Percentiles rank a stretch among this genome's conserved stretches.
Evolutionary conservation across 345 rosid species (phyloP).

Genomic region (Linum tenue): DNA sequence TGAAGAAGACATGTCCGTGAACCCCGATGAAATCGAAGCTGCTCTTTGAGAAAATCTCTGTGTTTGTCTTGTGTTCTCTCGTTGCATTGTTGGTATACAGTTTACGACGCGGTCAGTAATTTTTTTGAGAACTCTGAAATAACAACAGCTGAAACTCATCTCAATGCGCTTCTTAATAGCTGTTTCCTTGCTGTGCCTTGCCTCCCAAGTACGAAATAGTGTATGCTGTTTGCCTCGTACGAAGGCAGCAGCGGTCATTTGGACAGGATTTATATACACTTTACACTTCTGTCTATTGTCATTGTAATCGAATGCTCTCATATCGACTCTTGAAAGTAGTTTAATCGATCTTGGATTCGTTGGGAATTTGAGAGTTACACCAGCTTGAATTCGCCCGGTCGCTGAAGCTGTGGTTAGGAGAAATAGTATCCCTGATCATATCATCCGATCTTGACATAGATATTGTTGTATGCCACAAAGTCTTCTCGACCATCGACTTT

Average conservation of each 20-base stretch:
- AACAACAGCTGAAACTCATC: conserved; percentile 14
- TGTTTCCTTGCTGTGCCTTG: background rate
- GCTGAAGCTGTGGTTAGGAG: too few species aligned
- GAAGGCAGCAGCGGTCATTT: background rate
- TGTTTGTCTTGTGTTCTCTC: background rate
- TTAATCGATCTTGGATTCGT: too few species aligned
- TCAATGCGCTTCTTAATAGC: conserved; percentile 7
- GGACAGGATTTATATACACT: background rate
- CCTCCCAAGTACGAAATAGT: too few species aligned
- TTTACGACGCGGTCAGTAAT: background rate
- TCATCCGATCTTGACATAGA: conserved; percentile 9
- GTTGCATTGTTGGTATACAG: conserved; percentile 4
- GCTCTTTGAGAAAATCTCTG: conserved; percentile 23
- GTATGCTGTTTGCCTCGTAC: background rate
- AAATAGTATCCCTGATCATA: too few species aligned
- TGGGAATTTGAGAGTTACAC: too few species aligned
- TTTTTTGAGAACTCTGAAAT: conserved; percentile 11
- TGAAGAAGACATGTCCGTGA: conserved; percentile 35
- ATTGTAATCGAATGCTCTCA: too few species aligned
- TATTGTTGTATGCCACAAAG: conserved; percentile 4
- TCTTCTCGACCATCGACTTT: conserved; percentile 10
- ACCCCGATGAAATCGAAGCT: conserved; percentile 43
- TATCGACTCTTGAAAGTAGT: too few species aligned
- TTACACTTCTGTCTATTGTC: too few species aligned
- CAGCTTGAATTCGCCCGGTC: too few species aligned